Conservation (phyloP, 257 asterid genomes). For the Marsdenia floribunda region DNA sequence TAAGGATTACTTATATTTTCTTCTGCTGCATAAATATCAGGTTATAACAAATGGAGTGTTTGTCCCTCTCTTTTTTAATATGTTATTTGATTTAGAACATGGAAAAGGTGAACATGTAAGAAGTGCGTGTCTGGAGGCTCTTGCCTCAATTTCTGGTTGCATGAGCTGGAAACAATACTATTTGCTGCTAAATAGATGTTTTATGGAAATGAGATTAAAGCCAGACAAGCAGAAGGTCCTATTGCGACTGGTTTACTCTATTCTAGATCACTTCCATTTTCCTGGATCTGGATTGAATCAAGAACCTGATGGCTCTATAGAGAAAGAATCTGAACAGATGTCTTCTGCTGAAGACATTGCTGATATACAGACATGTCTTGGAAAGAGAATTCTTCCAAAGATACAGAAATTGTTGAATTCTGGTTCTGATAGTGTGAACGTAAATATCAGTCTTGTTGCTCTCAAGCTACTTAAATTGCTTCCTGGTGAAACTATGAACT, state of each 20-base stretch:
- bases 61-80: slow-evolving; percentile 72
- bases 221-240: slow-evolving; percentile 68
- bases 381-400: slow-evolving; percentile 60
- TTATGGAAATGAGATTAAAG: slow-evolving; percentile 59
- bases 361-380: slow-evolving; percentile 47
- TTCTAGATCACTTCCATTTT: slow-evolving; percentile 74
- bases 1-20: slow-evolving; percentile 13
- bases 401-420: slow-evolving; percentile 65
- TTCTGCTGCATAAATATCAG: slow-evolving; percentile 28
- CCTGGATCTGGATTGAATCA: slow-evolving; percentile 32
- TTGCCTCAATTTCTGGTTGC: slow-evolving; percentile 69
- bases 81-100: slow-evolving; percentile 58
- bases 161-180: slow-evolving; percentile 74
- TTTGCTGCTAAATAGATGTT: slow-evolving; percentile 59
- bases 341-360: slow-evolving; percentile 29
- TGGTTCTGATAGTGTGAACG: slow-evolving; percentile 66
- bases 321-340: slow-evolving; percentile 26
- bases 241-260: slow-evolving; percentile 63
- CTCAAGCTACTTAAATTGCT: slow-evolving; percentile 83
- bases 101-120: slow-evolving; percentile 90
- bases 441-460: slow-evolving; percentile 62
- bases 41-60: slow-evolving; percentile 61
- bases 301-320: slow-evolving; percentile 33
- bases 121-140: slow-evolving; percentile 72
- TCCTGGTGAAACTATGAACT: slow-evolving; percentile 73